These are phyloP conservation scores for Escallonia herrerae DNA, from an alignment of 129 eudicot genomes.

Conservation along the genomic window DNA sequence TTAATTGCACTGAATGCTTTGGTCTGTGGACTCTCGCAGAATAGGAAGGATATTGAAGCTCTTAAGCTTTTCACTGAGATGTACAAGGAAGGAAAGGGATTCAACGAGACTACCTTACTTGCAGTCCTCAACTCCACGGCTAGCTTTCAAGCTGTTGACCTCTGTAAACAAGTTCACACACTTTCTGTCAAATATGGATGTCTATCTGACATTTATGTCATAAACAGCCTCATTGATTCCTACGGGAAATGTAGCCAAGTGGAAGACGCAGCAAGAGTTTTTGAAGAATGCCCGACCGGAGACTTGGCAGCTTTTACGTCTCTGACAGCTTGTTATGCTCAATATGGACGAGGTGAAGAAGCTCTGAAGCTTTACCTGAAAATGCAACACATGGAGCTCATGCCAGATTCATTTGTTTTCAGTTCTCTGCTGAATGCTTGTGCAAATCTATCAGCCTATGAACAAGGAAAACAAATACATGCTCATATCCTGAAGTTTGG, in stretches of 20 bases:
- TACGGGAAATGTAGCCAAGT: conserved; percentile 59
- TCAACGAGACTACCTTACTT: conserved; percentile 63
- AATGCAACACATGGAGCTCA: conserved; percentile 49
- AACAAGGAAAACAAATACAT: conserved; percentile 87
- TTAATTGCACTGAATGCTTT: conserved; percentile 54
- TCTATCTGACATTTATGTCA: conserved; percentile 43
- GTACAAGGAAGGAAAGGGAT: conserved; percentile 31
- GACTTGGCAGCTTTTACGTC: conserved; percentile 90
- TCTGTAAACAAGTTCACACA: conserved; percentile 57
- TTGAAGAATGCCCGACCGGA: conserved; percentile 40
- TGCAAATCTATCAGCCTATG: conserved; percentile 72
- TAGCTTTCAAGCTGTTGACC: conserved; percentile 34
- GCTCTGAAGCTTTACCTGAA: conserved; percentile 58
- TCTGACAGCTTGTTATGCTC: conserved; percentile 63
- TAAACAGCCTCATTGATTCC: conserved; percentile 64
- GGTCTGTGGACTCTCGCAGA: conserved; percentile 58
- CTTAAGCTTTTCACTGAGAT: conserved; percentile 38
- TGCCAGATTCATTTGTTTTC: conserved; percentile 63
- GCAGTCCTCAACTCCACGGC: conserved; percentile 55
- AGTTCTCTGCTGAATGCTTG: conserved; percentile 84
- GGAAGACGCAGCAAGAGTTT: conserved; percentile 43
- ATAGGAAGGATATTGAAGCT: conserved; percentile 39
- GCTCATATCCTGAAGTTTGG: conserved; percentile 67
- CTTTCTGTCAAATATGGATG: conserved; percentile 56
- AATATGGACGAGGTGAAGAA: conserved; percentile 82